These are phyloP conservation scores for Lojkania enalia DNA, from an alignment of 2,329 filamentous ascomycete genomes.

Conservation along the genomic window DNA sequence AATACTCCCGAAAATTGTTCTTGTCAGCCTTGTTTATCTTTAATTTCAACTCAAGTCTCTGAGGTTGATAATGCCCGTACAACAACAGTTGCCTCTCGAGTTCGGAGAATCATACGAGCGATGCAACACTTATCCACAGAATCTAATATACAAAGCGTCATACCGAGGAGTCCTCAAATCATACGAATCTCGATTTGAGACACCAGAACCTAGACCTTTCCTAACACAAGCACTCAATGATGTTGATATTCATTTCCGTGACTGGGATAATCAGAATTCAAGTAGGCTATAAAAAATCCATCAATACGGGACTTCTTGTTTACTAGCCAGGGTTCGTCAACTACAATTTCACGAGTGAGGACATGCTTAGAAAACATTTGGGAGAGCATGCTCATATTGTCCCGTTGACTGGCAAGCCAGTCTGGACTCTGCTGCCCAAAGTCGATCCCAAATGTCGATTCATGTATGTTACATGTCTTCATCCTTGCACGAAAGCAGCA, in stretches of 20 bases:
- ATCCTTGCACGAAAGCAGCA: background rate
- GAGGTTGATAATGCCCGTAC: background rate
- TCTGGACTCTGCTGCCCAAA: conserved; percentile 1
- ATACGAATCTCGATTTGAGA: conserved; percentile 1
- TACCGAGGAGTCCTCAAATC: conserved; percentile 1
- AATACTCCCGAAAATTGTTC: too few species aligned
- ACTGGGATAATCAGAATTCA: background rate
- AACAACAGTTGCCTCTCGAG: background rate
- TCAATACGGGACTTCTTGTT: background rate
- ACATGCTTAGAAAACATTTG: background rate
- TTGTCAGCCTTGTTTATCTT: background rate
- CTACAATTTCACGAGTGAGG: background rate
- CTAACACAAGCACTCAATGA: background rate
- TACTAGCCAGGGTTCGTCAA: background rate
- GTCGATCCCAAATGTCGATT: conserved; percentile 18
- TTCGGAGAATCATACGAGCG: background rate
- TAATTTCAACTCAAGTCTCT: background rate
- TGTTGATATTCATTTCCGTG: conserved; percentile 1
- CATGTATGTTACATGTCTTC: conserved; percentile 8
- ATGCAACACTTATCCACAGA: background rate
- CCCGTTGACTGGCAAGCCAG: background rate
- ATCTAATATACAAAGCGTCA: conserved; percentile 1
- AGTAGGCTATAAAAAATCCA: background rate
- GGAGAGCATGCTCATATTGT: background rate
- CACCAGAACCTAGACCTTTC: background rate